A percentile compares a stretch with the other conserved stretches of the same genome.
Conservation (phyloP, 208 protist genomes). For the Trypanosoma conorhini region DNA sequence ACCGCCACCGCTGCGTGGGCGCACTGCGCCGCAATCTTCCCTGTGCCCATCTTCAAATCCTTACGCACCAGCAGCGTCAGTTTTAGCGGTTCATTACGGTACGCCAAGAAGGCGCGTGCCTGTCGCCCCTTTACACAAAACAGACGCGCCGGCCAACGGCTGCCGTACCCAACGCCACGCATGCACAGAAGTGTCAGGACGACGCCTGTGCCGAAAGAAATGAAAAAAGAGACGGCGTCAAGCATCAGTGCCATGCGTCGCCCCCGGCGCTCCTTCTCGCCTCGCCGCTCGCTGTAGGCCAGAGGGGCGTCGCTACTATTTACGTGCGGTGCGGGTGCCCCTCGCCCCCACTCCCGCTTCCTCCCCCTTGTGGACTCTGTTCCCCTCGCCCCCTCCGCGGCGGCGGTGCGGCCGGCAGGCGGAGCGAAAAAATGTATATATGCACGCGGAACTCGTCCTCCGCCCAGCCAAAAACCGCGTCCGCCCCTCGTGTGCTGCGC, state of each 20-base stretch:
- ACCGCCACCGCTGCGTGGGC: conserved; percentile 94
- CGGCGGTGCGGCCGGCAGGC: not conserved
- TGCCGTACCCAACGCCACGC: conserved; percentile 8
- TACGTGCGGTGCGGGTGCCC: not conserved
- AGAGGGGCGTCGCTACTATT: not conserved
- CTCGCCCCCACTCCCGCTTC: too few relatives aligned
- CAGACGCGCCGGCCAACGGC: not conserved
- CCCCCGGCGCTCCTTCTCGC: not conserved
- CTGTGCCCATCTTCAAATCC: conserved; percentile 95
- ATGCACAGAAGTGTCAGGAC: conserved; percentile 21
- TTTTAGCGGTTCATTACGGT: conserved; percentile 67
- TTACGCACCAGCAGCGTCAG: conserved; percentile 94
- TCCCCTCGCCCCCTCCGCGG: not conserved
- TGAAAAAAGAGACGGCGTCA: conserved; percentile 27
- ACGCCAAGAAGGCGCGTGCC: conserved; percentile 14
- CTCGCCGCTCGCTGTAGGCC: not conserved
- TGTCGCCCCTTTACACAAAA: conserved; percentile 17
- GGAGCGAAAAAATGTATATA: not conserved
- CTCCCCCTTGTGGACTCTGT: not conserved
- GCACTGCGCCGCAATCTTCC: conserved; percentile 96
- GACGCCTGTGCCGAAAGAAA: conserved; percentile 37
- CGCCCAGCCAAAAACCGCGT: not conserved
- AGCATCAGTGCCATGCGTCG: conserved; percentile 4
- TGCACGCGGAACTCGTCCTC: too few relatives aligned
- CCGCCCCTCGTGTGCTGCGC: not conserved